Evolutionary conservation across 2,329 filamentous ascomycete species (phyloP).

Genomic region (Colletotrichum siamense): DNA sequence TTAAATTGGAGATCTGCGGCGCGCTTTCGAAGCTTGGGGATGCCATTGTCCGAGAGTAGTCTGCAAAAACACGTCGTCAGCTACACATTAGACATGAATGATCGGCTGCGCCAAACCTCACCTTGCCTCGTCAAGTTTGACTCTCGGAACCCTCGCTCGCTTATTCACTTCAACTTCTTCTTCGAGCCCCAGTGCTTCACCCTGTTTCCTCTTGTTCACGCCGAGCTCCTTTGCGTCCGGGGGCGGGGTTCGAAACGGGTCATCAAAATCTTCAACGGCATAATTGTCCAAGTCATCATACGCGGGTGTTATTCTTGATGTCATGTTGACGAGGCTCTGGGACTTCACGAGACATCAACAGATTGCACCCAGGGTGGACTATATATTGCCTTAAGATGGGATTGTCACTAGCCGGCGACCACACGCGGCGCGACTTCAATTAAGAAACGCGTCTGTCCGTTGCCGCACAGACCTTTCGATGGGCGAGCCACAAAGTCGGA

Average conservation of each 20-base stretch:
- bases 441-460: neutral
- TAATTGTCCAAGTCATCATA: constrained; percentile 79
- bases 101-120: constrained; percentile 34
- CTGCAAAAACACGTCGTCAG: constrained; percentile 44
- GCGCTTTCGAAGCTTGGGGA: constrained; percentile 78
- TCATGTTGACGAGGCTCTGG: neutral
- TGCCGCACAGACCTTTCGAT: neutral
- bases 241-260: constrained; percentile 54
- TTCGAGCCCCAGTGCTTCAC: constrained; percentile 75
- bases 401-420: neutral
- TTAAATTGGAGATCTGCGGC: constrained; percentile 79
- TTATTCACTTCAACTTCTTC: constrained; percentile 85
- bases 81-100: neutral
- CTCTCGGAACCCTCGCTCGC: constrained; percentile 71
- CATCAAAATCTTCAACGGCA: constrained; percentile 61
- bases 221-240: constrained; percentile 38
- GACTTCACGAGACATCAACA: neutral
- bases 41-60: constrained; percentile 81
- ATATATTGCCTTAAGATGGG: neutral
- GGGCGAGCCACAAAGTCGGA: neutral
- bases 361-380: neutral
- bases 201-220: constrained; percentile 52
- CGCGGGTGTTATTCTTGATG: constrained; percentile 39
- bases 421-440: neutral
- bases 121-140: constrained; percentile 87